Percentiles rank a stretch among this genome's conserved stretches.
Evolutionary conservation across 1,284 basidiomycete genomes (phyloP).

Genomic region (Trichosporon coremiiforme): DNA sequence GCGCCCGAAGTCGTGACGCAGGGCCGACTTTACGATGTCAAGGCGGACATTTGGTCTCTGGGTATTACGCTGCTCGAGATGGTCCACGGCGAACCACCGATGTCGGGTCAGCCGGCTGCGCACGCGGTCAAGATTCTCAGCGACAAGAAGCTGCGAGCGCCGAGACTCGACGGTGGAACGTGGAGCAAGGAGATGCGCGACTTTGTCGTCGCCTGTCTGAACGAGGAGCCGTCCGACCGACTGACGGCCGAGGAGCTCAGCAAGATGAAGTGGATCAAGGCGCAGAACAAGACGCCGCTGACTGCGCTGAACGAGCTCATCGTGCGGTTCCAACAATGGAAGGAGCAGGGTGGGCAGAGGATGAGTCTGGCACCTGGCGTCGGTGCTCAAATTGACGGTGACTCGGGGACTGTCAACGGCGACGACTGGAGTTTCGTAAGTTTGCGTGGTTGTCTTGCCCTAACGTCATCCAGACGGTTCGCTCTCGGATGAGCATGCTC

Average conservation of each 20-base stretch:
- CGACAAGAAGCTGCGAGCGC: conserved; percentile 64
- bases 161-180: conserved; percentile 75
- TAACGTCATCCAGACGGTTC: conserved; percentile 38
- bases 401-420: conserved; percentile 39
- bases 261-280: conserved; percentile 92
- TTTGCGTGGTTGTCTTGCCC: neutral
- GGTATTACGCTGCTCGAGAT: conserved; percentile 95
- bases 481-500: conserved; percentile 49
- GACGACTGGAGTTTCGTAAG: conserved; percentile 54
- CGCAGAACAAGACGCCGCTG: conserved; percentile 68
- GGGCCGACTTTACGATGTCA: conserved; percentile 85
- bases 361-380: conserved; percentile 68
- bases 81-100: conserved; percentile 63
- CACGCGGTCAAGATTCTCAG: conserved; percentile 90
- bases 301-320: conserved; percentile 82
- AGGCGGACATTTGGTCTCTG: conserved; percentile 95
- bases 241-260: conserved; percentile 83
- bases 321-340: conserved; percentile 71
- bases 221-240: conserved; percentile 78
- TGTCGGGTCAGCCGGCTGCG: conserved; percentile 81
- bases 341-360: conserved; percentile 76
- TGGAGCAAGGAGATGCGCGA: conserved; percentile 83
- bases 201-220: conserved; percentile 82
- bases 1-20: conserved; percentile 95
- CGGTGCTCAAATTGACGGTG: conserved; percentile 52